Evolutionary conservation across 1,284 basidiomycete genomes (phyloP).

Genomic region (Somion occarium): DNA sequence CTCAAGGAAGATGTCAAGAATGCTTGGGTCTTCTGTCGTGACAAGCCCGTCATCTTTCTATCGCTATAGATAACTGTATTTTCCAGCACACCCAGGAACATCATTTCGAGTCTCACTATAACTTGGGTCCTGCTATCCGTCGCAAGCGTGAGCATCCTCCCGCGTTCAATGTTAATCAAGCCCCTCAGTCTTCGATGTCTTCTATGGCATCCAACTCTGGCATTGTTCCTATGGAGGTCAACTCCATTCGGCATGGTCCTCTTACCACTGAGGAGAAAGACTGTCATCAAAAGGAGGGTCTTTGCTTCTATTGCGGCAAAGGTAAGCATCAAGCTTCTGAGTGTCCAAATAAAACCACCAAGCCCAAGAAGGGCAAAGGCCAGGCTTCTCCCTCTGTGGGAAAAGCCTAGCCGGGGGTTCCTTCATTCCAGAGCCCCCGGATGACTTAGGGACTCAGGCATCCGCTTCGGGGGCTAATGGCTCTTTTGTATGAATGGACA

Average conservation of each 20-base stretch:
- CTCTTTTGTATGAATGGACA: not conserved
- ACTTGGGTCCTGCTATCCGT: not conserved
- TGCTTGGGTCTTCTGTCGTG: not conserved
- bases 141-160: not conserved
- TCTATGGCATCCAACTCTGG: not conserved
- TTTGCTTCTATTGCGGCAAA: not conserved
- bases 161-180: not conserved
- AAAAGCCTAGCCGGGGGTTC: not conserved
- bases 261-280: not conserved
- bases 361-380: not conserved
- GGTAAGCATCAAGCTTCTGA: not conserved
- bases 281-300: not conserved
- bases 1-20: not conserved
- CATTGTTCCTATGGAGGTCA: constrained; percentile 6
- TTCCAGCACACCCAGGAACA: not conserved
- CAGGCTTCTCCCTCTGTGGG: not conserved
- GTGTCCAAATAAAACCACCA: not conserved
- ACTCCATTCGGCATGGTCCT: constrained; percentile 1
- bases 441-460: constrained; percentile 1
- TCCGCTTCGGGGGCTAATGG: not conserved
- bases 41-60: not conserved
- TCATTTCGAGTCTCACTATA: not conserved
- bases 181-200: not conserved
- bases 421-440: not conserved
- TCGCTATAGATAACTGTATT: not conserved